Conservation (phyloP, 768 basidiomycete species). For the Pholiota molesta region DNA sequence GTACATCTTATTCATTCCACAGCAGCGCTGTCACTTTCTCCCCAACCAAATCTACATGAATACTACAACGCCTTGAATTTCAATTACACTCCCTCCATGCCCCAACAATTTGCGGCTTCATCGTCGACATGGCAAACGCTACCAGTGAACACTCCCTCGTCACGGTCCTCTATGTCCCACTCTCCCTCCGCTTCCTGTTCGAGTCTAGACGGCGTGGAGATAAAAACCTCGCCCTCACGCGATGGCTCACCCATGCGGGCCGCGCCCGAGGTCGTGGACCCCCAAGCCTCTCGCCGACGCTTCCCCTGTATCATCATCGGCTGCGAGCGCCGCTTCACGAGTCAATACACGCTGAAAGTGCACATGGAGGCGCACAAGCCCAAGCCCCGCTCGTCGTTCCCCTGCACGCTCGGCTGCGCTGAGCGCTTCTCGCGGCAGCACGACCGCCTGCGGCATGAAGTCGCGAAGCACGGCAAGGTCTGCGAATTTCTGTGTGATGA, state of each 20-base stretch:
- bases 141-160: conserved; percentile 17
- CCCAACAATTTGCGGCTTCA: conserved; percentile 26
- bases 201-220: conserved; percentile 26
- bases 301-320: conserved; percentile 51
- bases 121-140: conserved; percentile 19
- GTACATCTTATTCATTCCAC: conserved; percentile 9
- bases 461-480: conserved; percentile 57
- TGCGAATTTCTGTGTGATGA: conserved; percentile 57
- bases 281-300: conserved; percentile 38
- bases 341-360: conserved; percentile 56
- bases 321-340: conserved; percentile 53
- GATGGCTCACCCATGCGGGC: conserved; percentile 3
- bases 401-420: conserved; percentile 56
- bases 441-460: conserved; percentile 59
- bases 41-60: conserved; percentile 35
- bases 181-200: conserved; percentile 32
- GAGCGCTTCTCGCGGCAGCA: conserved; percentile 61
- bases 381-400: conserved; percentile 49
- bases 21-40: conserved; percentile 28
- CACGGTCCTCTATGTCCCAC: conserved; percentile 22
- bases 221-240: conserved; percentile 17
- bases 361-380: conserved; percentile 60
- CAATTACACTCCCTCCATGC: conserved; percentile 31
- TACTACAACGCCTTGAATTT: conserved; percentile 35
- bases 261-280: conserved; percentile 33